Percentiles rank a stretch among this genome's conserved stretches.
Evolutionary conservation across 164 flowering plant genomes (phyloP).

Genomic region (Sextonia rubra): DNA sequence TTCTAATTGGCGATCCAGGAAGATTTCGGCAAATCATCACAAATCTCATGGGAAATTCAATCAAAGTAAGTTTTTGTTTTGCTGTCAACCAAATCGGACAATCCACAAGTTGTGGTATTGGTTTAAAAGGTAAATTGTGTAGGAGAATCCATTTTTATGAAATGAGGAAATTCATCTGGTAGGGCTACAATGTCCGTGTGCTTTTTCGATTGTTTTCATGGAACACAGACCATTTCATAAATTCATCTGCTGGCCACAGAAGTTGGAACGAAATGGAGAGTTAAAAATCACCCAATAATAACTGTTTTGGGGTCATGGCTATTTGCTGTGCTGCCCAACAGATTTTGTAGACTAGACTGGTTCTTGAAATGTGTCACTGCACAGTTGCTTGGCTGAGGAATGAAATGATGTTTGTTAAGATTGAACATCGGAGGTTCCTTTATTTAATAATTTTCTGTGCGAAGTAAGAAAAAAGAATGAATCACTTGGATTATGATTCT

Average conservation of each 20-base stretch:
- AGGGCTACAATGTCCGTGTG: not conserved
- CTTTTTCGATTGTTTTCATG: not conserved
- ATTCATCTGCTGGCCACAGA: not conserved
- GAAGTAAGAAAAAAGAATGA: not conserved
- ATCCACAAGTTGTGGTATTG: not conserved
- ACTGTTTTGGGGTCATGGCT: not conserved
- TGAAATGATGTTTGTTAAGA: not conserved
- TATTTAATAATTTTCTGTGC: not conserved
- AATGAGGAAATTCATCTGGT: not conserved
- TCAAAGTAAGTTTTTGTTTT: slow-evolving; percentile 54
- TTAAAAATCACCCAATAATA: not conserved
- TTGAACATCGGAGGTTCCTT: not conserved
- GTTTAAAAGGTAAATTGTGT: not conserved
- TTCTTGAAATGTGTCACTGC: not conserved
- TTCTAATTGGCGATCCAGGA: slow-evolving; percentile 87
- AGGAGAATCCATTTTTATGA: not conserved
- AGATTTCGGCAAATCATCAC: slow-evolving; percentile 91
- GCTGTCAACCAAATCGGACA: not conserved
- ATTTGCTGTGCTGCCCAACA: not conserved
- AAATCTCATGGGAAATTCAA: slow-evolving; percentile 94
- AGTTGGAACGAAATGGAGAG: not conserved
- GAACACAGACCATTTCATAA: not conserved
- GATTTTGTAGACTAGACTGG: not conserved
- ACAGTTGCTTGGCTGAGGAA: not conserved
- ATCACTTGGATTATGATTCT: not conserved